A percentile compares a stretch with the other conserved stretches of the same genome.
Conservation (phyloP, 2,329 filamentous ascomycete species). For the Neobulgaria alba region DNA sequence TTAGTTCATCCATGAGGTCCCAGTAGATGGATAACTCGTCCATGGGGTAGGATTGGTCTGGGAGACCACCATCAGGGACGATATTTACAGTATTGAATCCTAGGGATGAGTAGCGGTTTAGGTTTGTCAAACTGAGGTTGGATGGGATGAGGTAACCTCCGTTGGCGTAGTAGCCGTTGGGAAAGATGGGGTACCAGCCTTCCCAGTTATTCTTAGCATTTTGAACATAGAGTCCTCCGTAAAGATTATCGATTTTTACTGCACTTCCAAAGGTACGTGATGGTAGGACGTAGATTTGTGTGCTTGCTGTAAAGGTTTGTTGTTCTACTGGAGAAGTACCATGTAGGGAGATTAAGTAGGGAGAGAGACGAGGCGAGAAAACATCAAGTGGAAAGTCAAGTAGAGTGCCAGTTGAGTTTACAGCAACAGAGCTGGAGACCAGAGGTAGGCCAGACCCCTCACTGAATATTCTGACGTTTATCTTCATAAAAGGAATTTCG, state of each 20-base stretch:
- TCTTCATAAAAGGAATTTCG: too few species aligned
- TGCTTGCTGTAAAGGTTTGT: slow-evolving; percentile 30
- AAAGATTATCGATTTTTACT: slow-evolving; percentile 38
- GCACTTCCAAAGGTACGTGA: slow-evolving; percentile 36
- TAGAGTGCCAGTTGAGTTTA: slow-evolving; percentile 32
- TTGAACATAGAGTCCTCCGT: slow-evolving; percentile 36
- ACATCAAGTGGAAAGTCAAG: slow-evolving; percentile 29
- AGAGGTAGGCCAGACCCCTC: slow-evolving; percentile 21
- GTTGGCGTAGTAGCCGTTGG: slow-evolving; percentile 36
- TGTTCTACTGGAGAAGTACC: slow-evolving; percentile 26
- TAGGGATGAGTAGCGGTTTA: slow-evolving; percentile 32
- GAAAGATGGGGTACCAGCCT: slow-evolving; percentile 33
- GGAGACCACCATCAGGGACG: slow-evolving; percentile 32
- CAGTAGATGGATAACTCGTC: slow-evolving; percentile 32
- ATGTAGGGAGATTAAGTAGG: slow-evolving; percentile 32
- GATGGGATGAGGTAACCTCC: slow-evolving; percentile 20
- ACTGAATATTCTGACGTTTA: too few species aligned
- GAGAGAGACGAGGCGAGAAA: slow-evolving; percentile 25
- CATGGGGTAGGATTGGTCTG: slow-evolving; percentile 31
- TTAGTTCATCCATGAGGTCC: slow-evolving; percentile 34
- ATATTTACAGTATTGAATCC: slow-evolving; percentile 39
- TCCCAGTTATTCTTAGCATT: slow-evolving; percentile 26
- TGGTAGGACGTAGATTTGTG: slow-evolving; percentile 35
- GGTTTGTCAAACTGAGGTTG: slow-evolving; percentile 28
- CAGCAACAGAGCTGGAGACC: slow-evolving; percentile 23